Percentiles rank a stretch among this genome's conserved stretches.
phyloP scores from a whole-genome alignment of 352 stramenopile species.

The Pythium aristosporum region DNA sequence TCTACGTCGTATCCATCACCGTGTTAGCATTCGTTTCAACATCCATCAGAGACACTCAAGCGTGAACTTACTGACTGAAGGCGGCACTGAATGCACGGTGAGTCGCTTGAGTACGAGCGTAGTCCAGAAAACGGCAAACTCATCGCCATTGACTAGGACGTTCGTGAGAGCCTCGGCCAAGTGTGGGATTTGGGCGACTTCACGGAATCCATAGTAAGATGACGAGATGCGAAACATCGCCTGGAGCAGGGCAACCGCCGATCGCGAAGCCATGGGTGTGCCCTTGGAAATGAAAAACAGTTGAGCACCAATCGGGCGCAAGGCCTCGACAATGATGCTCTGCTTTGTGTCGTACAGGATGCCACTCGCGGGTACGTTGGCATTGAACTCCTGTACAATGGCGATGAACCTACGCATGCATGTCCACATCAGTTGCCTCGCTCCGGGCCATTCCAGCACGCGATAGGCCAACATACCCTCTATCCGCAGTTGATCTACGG shows the following conservation, averaged over 20 bases:
- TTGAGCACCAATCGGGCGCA: conserved; percentile 79
- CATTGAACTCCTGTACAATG: conserved; percentile 89
- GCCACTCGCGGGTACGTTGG: conserved; percentile 84
- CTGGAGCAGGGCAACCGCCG: conserved; percentile 76
- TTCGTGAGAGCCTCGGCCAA: conserved; percentile 81
- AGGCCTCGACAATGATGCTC: conserved; percentile 65
- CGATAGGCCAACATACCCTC: conserved; percentile 46
- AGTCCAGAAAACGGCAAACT: conserved; percentile 88
- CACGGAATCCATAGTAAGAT: conserved; percentile 84
- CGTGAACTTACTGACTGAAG: conserved; percentile 43
- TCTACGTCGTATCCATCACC: conserved; percentile 28
- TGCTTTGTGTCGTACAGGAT: conserved; percentile 86
- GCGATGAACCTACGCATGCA: conserved; percentile 58
- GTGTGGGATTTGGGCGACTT: conserved; percentile 74
- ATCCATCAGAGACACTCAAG: background rate
- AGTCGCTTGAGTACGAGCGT: conserved; percentile 67
- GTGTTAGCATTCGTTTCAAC: background rate
- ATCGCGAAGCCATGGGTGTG: conserved; percentile 59
- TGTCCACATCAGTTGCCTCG: conserved; percentile 22
- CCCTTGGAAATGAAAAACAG: conserved; percentile 74
- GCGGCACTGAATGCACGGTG: conserved; percentile 44
- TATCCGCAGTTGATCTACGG: conserved; percentile 47
- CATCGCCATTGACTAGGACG: conserved; percentile 72
- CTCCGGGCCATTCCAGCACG: conserved; percentile 7
- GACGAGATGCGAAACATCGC: conserved; percentile 84